phyloP scores from a whole-genome alignment of 179 eudicot genomes.

The Beta macrorhiza region DNA sequence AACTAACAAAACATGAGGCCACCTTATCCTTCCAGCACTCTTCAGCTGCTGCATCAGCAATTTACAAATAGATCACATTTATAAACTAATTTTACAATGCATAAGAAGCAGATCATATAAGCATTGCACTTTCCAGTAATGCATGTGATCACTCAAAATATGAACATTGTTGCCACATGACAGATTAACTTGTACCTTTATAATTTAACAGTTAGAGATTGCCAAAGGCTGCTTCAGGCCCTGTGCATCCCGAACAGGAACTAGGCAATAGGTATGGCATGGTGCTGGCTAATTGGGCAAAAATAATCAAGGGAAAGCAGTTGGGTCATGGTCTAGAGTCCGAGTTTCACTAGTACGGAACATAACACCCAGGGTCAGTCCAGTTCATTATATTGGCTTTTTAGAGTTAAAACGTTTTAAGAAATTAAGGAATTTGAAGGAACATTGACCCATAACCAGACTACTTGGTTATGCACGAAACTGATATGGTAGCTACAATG shows the following conservation, averaged over 20 bases:
- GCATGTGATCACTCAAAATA: background rate
- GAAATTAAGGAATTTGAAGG: background rate
- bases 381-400: background rate
- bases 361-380: background rate
- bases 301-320: background rate
- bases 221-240: background rate
- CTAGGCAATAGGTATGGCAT: background rate
- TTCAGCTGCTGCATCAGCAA: slow-evolving; percentile 45
- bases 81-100: background rate
- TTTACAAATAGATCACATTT: slow-evolving; percentile 2
- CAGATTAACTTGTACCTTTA: background rate
- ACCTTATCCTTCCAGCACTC: slow-evolving; percentile 37
- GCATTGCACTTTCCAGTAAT: background rate
- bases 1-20: slow-evolving; percentile 57
- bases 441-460: background rate
- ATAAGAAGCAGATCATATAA: background rate
- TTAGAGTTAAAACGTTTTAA: background rate
- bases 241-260: background rate
- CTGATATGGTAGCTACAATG: background rate
- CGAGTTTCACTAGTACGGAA: background rate
- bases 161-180: background rate
- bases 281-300: background rate
- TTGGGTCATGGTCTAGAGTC: background rate
- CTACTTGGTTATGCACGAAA: background rate
- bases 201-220: background rate